Evolutionary conservation across 768 basidiomycete genomes (phyloP).

Genomic region (Suillus spraguei): DNA sequence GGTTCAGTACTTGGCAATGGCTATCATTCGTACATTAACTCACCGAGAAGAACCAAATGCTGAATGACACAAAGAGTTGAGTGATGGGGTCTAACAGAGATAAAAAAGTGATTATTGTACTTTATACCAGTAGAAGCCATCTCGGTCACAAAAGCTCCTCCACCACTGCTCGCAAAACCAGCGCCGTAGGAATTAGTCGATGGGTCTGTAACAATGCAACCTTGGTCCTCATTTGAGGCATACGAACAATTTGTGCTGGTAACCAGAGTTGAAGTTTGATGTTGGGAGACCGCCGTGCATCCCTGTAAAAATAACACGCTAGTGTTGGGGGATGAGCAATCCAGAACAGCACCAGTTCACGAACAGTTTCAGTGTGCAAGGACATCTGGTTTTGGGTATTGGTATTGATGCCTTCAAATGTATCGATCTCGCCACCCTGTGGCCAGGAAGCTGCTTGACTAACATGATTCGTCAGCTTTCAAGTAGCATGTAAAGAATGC

Average conservation of each 20-base stretch:
- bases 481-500: neutral
- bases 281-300: conserved; percentile 52
- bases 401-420: conserved; percentile 80
- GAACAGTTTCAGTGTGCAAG: conserved; percentile 63
- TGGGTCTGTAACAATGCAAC: conserved; percentile 65
- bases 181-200: conserved; percentile 61
- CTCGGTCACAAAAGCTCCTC: conserved; percentile 79
- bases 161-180: conserved; percentile 63
- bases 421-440: conserved; percentile 72
- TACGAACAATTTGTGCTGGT: conserved; percentile 63
- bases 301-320: conserved; percentile 34
- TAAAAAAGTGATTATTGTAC: conserved; percentile 38
- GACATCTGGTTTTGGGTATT: conserved; percentile 69
- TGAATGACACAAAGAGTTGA: conserved; percentile 11
- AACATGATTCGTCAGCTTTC: neutral
- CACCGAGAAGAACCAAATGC: conserved; percentile 36
- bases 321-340: conserved; percentile 6
- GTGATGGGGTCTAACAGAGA: neutral
- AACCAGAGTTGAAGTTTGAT: conserved; percentile 53
- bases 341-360: conserved; percentile 18
- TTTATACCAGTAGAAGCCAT: conserved; percentile 66
- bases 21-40: conserved; percentile 10
- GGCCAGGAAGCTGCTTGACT: conserved; percentile 65
- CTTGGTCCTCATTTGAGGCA: conserved; percentile 56
- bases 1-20: neutral